Evolutionary conservation across 805 yeast genomes (phyloP), one percentile per base, ranked within the genome.

Genomic region (Hanseniaspora vineae): DNA sequence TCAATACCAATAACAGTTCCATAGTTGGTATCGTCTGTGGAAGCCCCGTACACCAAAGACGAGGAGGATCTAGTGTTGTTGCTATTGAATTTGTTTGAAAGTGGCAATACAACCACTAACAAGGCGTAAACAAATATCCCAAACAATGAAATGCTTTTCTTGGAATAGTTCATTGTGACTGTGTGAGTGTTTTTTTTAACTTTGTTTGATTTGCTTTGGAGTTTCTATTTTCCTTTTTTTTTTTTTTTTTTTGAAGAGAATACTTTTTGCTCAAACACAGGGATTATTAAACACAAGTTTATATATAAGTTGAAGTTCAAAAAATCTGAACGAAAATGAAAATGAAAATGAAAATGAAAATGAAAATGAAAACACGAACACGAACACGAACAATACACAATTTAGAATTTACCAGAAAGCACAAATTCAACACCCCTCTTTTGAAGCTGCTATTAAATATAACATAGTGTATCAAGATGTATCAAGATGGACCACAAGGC

Each of bases 1-100:
- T 90, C 97, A 63, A 90, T 90, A 70, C 97, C 95, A 56, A 85
- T 84, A 44, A 84, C 90, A 50, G 75, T 76, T 50, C 82, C 82
- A 52, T 77, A 77, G 53, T 62, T 68, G 42, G 75, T 77, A 5
- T 64, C 62, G 17, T 67, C 71, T 29, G 57, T 67, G n/a, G 65
- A 57, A 42, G 58, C 67, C 49, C 66, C 66, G 40, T 60, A 60
- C 54, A 55, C 54, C 48, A 55, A 55, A 33, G 61, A 56, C 13
- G 47, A 31, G 31, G 56, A 53, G 17, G 32, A 19, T 40, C n/a
- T 18, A 40, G n/a, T n/a, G 15, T 33, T 33, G 37, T 33, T 40
- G 10, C 43, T 15, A 40, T 20, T 40, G 32, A 23, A 40, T 40
- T n/a, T 40, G 19, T 13, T 40, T 4, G 43, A 20, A 9, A 60